Conservation (phyloP, 495 filamentous ascomycete genomes). For the Platismatia glauca region DNA sequence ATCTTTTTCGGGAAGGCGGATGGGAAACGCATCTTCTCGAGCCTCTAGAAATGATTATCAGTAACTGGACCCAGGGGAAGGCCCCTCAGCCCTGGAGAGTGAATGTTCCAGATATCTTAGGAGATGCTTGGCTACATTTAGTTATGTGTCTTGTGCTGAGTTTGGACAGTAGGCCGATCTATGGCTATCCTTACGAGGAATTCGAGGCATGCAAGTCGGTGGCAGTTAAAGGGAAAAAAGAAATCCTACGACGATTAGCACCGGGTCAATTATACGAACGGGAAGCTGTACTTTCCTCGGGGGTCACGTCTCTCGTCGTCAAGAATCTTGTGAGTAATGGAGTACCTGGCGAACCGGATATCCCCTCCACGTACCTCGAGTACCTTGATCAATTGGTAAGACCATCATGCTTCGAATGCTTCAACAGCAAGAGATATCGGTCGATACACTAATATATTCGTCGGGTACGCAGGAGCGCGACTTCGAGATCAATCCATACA, state of each 20-base stretch:
- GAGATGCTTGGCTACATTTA: neutral
- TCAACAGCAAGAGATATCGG: neutral
- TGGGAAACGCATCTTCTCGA: neutral
- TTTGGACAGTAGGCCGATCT: no score
- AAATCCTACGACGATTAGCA: neutral
- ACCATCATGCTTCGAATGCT: neutral
- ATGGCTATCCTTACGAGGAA: neutral
- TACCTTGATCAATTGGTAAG: neutral
- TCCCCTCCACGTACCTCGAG: neutral
- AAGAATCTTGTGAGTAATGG: neutral
- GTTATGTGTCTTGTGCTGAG: neutral
- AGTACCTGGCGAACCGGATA: neutral
- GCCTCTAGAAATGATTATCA: neutral
- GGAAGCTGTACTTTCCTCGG: neutral
- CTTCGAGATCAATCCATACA: neutral
- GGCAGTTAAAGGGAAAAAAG: neutral
- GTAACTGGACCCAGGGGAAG: neutral
- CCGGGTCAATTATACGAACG: neutral
- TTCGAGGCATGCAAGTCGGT: neutral
- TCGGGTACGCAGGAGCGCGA: neutral
- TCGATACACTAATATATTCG: no score
- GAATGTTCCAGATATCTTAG: neutral
- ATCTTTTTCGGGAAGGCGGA: no score
- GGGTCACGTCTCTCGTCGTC: neutral
- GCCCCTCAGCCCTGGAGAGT: neutral